Base-by-base conservation (phyloP, 1,284 basidiomycete genomes). In the Tilletia horrida region DNA sequence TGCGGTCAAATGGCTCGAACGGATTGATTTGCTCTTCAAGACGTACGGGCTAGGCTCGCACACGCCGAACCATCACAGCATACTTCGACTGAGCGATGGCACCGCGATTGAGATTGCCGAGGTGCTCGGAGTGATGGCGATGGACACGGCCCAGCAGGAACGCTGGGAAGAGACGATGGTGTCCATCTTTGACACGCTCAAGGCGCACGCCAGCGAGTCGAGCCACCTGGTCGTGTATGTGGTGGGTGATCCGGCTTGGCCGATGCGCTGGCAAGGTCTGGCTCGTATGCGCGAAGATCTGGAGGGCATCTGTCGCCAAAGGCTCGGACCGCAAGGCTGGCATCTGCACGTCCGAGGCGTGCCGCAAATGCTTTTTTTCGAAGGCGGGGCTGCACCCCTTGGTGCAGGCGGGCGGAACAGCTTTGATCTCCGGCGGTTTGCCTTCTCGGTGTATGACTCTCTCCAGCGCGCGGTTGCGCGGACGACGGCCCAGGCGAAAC, bases 1-100 rank as follows among this genome's bases (percentile, higher is more conserved):
- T 65, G 69, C 74, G 21, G 50, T 65, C 6, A 65, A 66, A 6
- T 78, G 74, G 74, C 67, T 78, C 7, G 71, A 68, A 6, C 65
- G 73, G 47, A 55, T 78, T 14, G 57, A 64, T 4, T 25, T 27
- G 23, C 59, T 68, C 4, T 78, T 77, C 44, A 63, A 64, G 64
- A 35, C 64, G n/a, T 64, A 69, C 29, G 75, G 73, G 0, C 66
- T 78, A 0, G 76, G 76, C n/a, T 72, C 69, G 18, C 73, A 75
- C 66, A 43, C 25, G 14, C 25, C 62, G 2, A 44, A 43, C 21
- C 13, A 27, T 21, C 42, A 65, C 55, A 47, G 47, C 13, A 11
- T 65, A 1, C 43, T 70, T 16, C 62, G 29, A 23, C 45, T 67
- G n/a, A 66, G 63, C 29, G 27, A 47, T 21, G 31, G 44, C 3